Percentiles rank a stretch among this genome's conserved stretches.
phyloP scores from a whole-genome alignment of 176 grass and related monocot species.

The Eragrostis curvula region DNA sequence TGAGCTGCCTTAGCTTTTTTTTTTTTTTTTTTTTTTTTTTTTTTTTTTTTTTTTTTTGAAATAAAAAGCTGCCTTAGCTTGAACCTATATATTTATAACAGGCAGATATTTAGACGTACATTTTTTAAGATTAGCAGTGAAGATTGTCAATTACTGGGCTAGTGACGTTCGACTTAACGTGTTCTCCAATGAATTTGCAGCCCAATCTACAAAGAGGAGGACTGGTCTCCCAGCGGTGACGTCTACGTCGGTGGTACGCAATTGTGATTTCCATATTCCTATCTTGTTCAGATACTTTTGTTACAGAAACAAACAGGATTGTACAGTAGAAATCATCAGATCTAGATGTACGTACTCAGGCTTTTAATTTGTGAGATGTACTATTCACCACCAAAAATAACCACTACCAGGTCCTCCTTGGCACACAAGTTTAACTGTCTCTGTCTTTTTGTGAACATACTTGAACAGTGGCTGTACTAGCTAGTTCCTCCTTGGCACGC shows the following conservation, averaged over 20 bases:
- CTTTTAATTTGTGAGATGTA: no score
- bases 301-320: not conserved
- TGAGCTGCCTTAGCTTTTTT: not conserved
- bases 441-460: not conserved
- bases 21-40: no score
- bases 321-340: not conserved
- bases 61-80: not conserved
- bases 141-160: not conserved
- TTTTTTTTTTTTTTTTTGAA: no score
- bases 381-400: no score
- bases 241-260: conserved; percentile 82
- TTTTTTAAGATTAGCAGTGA: not conserved
- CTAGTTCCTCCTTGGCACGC: not conserved
- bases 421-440: no score
- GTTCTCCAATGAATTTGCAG: conserved; percentile 49
- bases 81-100: not conserved
- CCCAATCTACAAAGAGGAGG: conserved; percentile 75
- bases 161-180: not conserved
- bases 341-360: no score
- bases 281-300: not conserved
- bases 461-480: not conserved
- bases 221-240: conserved; percentile 78
- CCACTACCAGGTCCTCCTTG: no score
- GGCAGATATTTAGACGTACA: not conserved
- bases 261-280: not conserved